phyloP scores from a whole-genome alignment of 1,139 yeast species.

The Yamadazyma dushanensis region DNA sequence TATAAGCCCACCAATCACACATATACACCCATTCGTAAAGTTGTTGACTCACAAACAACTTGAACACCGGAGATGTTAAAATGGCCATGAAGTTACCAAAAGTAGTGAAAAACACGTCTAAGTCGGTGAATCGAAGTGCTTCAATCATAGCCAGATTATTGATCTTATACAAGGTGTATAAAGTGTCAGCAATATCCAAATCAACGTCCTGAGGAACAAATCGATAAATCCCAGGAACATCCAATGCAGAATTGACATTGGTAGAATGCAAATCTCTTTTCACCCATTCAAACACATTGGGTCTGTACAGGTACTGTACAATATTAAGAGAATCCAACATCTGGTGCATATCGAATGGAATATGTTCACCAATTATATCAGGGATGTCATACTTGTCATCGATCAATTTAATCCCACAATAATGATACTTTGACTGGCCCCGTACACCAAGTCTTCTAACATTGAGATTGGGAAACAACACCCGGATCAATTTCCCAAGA shows the following conservation, averaged over 20 bases:
- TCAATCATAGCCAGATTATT: conserved; percentile 67
- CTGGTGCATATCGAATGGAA: conserved; percentile 1
- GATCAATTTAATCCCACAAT: conserved; percentile 74
- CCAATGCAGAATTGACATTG: conserved; percentile 31
- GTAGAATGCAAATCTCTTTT: conserved; percentile 22
- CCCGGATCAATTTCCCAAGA: conserved; percentile 78
- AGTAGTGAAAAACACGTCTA: conserved; percentile 56
- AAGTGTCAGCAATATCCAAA: conserved; percentile 59
- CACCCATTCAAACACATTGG: conserved; percentile 35
- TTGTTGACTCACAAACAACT: conserved; percentile 52
- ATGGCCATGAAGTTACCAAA: conserved; percentile 57
- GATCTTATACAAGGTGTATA: conserved; percentile 59
- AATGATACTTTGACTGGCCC: conserved; percentile 88
- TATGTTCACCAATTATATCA: not conserved
- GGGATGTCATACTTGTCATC: conserved; percentile 21
- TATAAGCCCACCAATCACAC: conserved; percentile 68
- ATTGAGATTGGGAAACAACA: conserved; percentile 70
- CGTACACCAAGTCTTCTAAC: conserved; percentile 86
- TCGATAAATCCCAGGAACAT: conserved; percentile 54
- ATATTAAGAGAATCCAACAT: conserved; percentile 5
- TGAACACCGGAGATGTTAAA: conserved; percentile 65
- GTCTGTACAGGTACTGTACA: conserved; percentile 26
- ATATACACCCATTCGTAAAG: conserved; percentile 61
- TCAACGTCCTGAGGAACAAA: conserved; percentile 52
- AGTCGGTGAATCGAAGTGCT: conserved; percentile 65